phyloP scores from a whole-genome alignment of 768 basidiomycete species.

The Russula ochroleuca region DNA sequence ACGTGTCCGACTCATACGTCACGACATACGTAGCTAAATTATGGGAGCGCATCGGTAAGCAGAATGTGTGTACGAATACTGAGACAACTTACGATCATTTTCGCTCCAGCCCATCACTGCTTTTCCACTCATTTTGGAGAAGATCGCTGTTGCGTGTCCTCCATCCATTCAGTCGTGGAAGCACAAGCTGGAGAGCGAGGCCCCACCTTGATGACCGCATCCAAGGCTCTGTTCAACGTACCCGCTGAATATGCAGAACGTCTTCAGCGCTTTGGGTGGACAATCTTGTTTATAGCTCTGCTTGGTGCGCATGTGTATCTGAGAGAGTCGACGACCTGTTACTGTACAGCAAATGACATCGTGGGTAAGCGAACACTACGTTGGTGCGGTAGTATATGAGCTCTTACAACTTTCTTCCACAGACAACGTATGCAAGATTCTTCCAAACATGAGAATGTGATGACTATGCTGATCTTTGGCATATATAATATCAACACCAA shows the following conservation, averaged over 20 bases:
- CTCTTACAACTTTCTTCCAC: neutral
- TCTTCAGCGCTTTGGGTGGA: conserved; percentile 14
- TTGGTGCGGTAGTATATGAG: neutral
- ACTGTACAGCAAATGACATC: neutral
- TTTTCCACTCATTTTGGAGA: conserved; percentile 14
- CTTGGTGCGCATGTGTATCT: conserved; percentile 13
- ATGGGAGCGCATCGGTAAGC: conserved; percentile 13
- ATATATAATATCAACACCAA: conserved; percentile 13
- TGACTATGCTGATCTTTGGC: neutral
- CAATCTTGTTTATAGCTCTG: neutral
- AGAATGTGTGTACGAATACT: neutral
- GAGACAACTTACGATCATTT: neutral
- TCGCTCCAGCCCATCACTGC: conserved; percentile 15
- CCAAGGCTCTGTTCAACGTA: conserved; percentile 10
- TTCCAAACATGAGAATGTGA: no score
- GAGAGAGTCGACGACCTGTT: conserved; percentile 8
- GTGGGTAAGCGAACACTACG: conserved; percentile 7
- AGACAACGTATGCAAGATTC: conserved; percentile 5
- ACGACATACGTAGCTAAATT: conserved; percentile 4
- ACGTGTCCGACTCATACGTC: neutral
- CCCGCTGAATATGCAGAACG: neutral
- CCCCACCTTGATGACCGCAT: neutral
- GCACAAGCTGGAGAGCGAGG: neutral
- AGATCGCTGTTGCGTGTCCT: conserved; percentile 9
- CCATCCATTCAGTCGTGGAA: conserved; percentile 2